Percentiles rank a stretch among this genome's conserved stretches.
phyloP scores from a whole-genome alignment of 2,329 filamentous ascomycete genomes.

The Stachybotrys elegans region DNA sequence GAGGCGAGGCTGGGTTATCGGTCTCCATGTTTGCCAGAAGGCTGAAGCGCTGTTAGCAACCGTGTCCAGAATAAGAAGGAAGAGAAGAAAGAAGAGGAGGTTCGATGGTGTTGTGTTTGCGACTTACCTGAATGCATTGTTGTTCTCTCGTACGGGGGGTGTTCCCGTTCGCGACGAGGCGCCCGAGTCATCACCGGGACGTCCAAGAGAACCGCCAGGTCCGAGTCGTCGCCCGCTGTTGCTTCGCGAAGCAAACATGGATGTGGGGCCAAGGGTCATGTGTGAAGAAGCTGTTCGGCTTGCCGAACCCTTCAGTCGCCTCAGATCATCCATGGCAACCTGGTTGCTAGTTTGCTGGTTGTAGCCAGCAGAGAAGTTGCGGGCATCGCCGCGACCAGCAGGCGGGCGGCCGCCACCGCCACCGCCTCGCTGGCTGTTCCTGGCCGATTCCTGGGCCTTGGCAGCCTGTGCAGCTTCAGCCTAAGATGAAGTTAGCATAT shows the following conservation, averaged over 20 bases:
- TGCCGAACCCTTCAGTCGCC: constrained; percentile 65
- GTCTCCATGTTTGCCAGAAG: constrained; percentile 57
- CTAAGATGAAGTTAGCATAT: constrained; percentile 26
- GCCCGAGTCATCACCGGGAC: constrained; percentile 77
- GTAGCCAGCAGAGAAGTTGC: constrained; percentile 72
- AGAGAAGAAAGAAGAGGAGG: too few species aligned
- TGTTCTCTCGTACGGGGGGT: constrained; percentile 64
- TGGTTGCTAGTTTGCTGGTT: constrained; percentile 75
- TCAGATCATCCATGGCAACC: constrained; percentile 86
- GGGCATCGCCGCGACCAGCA: constrained; percentile 79
- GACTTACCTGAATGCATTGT: constrained; percentile 90
- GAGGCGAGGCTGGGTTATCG: constrained; percentile 63
- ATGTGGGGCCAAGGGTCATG: constrained; percentile 71
- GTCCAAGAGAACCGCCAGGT: constrained; percentile 66
- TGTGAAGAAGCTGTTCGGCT: constrained; percentile 58
- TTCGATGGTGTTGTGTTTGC: not conserved
- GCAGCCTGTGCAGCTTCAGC: constrained; percentile 72
- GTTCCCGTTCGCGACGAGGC: constrained; percentile 87
- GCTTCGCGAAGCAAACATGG: constrained; percentile 83
- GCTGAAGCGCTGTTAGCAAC: constrained; percentile 26
- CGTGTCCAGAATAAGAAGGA: not conserved
- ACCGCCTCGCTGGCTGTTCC: constrained; percentile 59
- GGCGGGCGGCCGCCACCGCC: constrained; percentile 66
- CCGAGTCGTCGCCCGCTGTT: constrained; percentile 82
- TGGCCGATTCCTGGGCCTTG: constrained; percentile 70